Percentiles rank a stretch among this genome's conserved stretches.
These are phyloP conservation scores for Carex arenaria DNA, from an alignment of 202 grass and related monocot species.

Conservation along the genomic window DNA sequence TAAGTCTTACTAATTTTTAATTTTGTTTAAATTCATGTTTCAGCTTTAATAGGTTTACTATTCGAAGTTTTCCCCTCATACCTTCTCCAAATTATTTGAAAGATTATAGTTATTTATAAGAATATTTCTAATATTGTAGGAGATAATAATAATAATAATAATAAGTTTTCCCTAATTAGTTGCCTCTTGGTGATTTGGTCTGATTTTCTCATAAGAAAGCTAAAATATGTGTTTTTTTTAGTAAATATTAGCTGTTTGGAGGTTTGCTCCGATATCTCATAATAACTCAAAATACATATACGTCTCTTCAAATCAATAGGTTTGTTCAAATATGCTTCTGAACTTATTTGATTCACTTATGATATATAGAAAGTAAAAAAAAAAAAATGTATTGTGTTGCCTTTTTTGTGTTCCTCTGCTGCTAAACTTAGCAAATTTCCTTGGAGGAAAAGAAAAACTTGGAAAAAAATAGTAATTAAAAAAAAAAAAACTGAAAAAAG, in stretches of 20 bases:
- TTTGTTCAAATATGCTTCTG: constrained; percentile 9
- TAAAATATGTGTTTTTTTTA: background rate
- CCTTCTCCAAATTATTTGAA: background rate
- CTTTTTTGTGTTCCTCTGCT: background rate
- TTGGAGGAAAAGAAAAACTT: background rate
- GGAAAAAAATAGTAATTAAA: background rate
- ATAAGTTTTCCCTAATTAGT: background rate
- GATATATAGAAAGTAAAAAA: background rate
- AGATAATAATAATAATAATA: background rate
- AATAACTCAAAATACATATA: background rate
- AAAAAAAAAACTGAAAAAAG: background rate
- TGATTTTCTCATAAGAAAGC: background rate
- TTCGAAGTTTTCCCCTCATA: constrained; percentile 5
- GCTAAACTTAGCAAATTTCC: background rate
- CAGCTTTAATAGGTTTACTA: background rate
- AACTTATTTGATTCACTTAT: background rate
- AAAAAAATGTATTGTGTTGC: background rate
- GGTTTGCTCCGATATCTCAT: background rate
- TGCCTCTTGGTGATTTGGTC: background rate
- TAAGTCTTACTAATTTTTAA: background rate
- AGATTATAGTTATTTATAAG: background rate
- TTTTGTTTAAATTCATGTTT: constrained; percentile 17
- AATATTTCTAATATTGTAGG: background rate
- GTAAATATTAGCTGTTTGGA: constrained; percentile 9
- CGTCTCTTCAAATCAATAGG: background rate